Evolutionary conservation across 805 yeast genomes (phyloP).

Genomic region (Suhomyces faveliae): DNA sequence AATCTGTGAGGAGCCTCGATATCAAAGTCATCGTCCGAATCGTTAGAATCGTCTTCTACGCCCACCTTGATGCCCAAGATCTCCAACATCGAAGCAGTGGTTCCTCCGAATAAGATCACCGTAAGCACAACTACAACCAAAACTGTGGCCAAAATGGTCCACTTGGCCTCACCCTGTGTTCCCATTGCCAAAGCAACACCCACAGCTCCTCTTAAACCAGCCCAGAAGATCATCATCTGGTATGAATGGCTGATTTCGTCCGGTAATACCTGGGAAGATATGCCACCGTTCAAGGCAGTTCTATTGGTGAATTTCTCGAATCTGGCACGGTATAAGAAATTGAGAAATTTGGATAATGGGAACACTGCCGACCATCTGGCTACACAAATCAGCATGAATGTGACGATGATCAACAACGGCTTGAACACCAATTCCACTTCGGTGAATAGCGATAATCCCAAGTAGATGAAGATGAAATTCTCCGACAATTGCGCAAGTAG

Average conservation of each 20-base stretch:
- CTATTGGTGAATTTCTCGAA: slow-evolving; percentile 39
- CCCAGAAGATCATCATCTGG: slow-evolving; percentile 99
- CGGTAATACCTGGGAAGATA: slow-evolving; percentile 45
- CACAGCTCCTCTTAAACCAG: slow-evolving; percentile 97
- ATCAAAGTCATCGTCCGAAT: slow-evolving; percentile 93
- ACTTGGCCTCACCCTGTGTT: slow-evolving; percentile 88
- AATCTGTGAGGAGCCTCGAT: slow-evolving; percentile 69
- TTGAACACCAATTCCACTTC: slow-evolving; percentile 94
- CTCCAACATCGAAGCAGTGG: slow-evolving; percentile 97
- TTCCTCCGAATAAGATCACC: slow-evolving; percentile 95
- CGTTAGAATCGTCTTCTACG: slow-evolving; percentile 67
- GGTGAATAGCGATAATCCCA: slow-evolving; percentile 92
- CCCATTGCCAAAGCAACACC: slow-evolving; percentile 99
- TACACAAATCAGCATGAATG: slow-evolving; percentile 86
- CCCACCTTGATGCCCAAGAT: slow-evolving; percentile 91
- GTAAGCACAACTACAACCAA: slow-evolving; percentile 95
- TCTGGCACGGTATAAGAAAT: slow-evolving; percentile 69
- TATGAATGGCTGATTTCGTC: slow-evolving; percentile 94
- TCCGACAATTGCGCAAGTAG: slow-evolving; percentile 92
- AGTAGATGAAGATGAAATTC: slow-evolving; percentile 92
- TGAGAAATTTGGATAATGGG: slow-evolving; percentile 83
- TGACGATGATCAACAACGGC: slow-evolving; percentile 86
- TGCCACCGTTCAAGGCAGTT: slow-evolving; percentile 37
- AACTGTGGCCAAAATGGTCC: slow-evolving; percentile 88
- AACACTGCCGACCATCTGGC: slow-evolving; percentile 98